Conservation (phyloP, 2,329 filamentous ascomycete genomes). For the Zarea fungicola region DNA sequence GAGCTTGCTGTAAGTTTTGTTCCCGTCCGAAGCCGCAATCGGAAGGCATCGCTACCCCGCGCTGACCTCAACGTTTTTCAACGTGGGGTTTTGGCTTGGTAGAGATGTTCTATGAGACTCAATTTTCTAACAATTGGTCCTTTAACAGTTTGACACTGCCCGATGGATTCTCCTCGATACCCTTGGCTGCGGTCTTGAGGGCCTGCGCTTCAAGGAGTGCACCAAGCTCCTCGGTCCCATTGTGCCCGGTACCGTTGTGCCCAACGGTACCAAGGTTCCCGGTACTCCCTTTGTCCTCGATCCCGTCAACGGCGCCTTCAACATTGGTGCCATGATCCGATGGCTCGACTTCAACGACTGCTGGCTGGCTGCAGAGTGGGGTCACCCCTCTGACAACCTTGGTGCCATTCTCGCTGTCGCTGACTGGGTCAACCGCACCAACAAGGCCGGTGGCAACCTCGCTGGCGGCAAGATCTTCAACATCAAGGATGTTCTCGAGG, state of each 20-base stretch:
- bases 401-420: slow-evolving; percentile 94
- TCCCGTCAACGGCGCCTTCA: slow-evolving; percentile 93
- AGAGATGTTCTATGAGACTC: no score
- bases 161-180: slow-evolving; percentile 97
- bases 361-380: slow-evolving; percentile 98
- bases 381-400: slow-evolving; percentile 95
- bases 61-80: slow-evolving; percentile 15
- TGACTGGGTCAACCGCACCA: slow-evolving; percentile 94
- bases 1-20: slow-evolving; percentile 74
- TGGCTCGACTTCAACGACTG: slow-evolving; percentile 99
- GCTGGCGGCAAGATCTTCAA: slow-evolving; percentile 86
- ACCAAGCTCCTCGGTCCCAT: slow-evolving; percentile 88
- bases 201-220: slow-evolving; percentile 92
- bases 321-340: slow-evolving; percentile 97
- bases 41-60: slow-evolving; percentile 2
- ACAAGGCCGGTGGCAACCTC: slow-evolving; percentile 69
- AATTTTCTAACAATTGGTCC: not conserved
- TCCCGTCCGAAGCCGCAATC: no score
- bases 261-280: slow-evolving; percentile 85
- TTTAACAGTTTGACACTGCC: slow-evolving; percentile 78
- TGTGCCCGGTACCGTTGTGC: slow-evolving; percentile 84
- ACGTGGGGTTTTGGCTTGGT: not conserved
- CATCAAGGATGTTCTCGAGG: slow-evolving; percentile 86
- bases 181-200: slow-evolving; percentile 92
- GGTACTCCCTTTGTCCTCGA: slow-evolving; percentile 93